Percentiles rank a stretch among this genome's conserved stretches.
phyloP scores from a whole-genome alignment of 2,329 filamentous ascomycete species.

The Fusarium citri region DNA sequence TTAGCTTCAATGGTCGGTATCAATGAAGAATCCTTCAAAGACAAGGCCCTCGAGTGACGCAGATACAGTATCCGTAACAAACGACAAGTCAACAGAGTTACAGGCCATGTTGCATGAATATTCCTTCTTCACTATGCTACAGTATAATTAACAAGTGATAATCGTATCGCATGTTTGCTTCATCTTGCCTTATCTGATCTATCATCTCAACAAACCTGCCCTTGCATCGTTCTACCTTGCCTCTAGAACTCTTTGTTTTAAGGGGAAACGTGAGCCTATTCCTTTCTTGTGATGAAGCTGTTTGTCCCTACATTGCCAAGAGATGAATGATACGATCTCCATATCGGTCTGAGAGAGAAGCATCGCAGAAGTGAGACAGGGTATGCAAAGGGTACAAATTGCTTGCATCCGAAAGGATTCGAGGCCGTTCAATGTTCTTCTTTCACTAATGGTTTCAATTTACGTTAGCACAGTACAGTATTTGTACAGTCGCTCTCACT shows the following conservation, averaged over 20 bases:
- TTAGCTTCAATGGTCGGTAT: not conserved
- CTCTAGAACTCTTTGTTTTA: not conserved
- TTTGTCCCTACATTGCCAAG: not conserved
- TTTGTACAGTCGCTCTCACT: not conserved
- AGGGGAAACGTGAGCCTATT: not conserved
- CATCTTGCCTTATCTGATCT: slow-evolving; percentile 9
- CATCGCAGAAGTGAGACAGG: not conserved
- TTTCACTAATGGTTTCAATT: not conserved
- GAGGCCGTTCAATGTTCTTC: not conserved
- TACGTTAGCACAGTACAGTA: not conserved
- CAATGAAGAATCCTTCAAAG: not conserved
- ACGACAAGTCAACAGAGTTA: not conserved
- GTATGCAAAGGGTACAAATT: not conserved
- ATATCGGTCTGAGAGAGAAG: slow-evolving; percentile 33
- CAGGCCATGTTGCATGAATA: not conserved
- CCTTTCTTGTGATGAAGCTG: not conserved
- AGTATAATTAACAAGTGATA: not conserved
- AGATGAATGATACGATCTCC: slow-evolving; percentile 12
- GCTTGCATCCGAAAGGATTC: not conserved
- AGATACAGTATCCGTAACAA: not conserved
- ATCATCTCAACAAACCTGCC: slow-evolving; percentile 5
- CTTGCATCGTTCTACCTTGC: slow-evolving; percentile 11
- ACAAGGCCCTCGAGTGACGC: slow-evolving; percentile 2
- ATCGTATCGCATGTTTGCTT: not conserved
- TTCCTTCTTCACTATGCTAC: not conserved